phyloP scores from a whole-genome alignment of 1,139 yeast species.

The Saccharomyces hybrid region DNA sequence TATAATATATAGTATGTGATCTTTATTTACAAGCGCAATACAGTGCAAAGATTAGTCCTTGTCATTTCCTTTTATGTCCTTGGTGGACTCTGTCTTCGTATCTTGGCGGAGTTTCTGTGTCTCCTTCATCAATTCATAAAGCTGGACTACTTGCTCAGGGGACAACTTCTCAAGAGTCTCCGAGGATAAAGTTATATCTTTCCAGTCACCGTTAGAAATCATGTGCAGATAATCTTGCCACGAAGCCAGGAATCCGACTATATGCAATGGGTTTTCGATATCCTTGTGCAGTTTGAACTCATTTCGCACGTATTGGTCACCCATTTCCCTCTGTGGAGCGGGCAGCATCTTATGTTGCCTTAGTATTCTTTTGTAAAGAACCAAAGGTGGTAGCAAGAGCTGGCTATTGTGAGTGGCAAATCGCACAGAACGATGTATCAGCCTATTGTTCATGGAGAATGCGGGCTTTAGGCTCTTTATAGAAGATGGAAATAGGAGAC shows the following conservation, averaged over 20 bases:
- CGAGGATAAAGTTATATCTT: slow-evolving; percentile 55
- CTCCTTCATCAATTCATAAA: slow-evolving; percentile 65
- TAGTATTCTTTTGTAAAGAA: slow-evolving; percentile 65
- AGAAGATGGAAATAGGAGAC: background rate
- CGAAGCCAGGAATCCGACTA: slow-evolving; percentile 83
- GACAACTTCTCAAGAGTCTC: slow-evolving; percentile 72
- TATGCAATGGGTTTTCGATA: slow-evolving; percentile 84
- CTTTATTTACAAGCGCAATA: background rate
- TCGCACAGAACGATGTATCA: background rate
- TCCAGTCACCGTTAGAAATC: slow-evolving; percentile 75
- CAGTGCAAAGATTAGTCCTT: background rate
- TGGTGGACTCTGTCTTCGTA: background rate
- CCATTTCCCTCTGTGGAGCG: slow-evolving; percentile 61
- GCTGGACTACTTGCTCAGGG: slow-evolving; percentile 86
- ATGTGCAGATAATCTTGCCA: slow-evolving; percentile 87
- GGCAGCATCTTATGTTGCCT: slow-evolving; percentile 73
- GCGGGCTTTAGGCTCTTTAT: too few relatives aligned
- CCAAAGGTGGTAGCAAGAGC: slow-evolving; percentile 75
- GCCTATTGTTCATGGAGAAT: background rate
- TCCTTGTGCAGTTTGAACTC: slow-evolving; percentile 84
- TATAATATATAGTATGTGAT: background rate
- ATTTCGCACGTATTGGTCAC: slow-evolving; percentile 81
- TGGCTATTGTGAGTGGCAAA: slow-evolving; percentile 18
- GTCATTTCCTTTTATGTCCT: background rate
- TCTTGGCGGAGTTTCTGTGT: slow-evolving; percentile 32